phyloP scores from a whole-genome alignment of 169 alveolate species.

The Cryptosporidium muris region DNA sequence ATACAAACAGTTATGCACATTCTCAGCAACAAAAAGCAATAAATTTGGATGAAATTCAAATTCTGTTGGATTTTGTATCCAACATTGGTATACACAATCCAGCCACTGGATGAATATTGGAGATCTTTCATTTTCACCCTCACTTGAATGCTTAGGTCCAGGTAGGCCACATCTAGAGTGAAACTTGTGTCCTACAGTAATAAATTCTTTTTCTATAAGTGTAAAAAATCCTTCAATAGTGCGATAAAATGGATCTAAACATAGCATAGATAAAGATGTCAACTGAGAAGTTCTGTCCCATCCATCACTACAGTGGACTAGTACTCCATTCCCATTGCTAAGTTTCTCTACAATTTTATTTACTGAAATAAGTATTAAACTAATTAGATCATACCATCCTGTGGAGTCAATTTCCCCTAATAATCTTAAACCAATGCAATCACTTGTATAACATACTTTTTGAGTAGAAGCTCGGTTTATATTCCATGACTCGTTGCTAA shows the following conservation, averaged over 20 bases:
- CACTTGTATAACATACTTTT: conserved; percentile 3
- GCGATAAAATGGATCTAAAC: conserved; percentile 86
- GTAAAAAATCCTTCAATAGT: conserved; percentile 85
- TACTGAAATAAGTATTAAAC: conserved; percentile 73
- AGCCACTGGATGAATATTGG: conserved; percentile 89
- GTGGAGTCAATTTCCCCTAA: conserved; percentile 75
- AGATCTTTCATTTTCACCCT: conserved; percentile 80
- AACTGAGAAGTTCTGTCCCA: conserved; percentile 92
- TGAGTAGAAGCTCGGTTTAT: background rate
- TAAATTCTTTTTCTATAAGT: conserved; percentile 87
- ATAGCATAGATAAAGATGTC: conserved; percentile 79
- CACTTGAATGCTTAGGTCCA: conserved; percentile 67
- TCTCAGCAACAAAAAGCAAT: conserved; percentile 78
- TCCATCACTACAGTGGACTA: conserved; percentile 87
- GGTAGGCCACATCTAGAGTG: conserved; percentile 83
- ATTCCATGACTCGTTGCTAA: background rate
- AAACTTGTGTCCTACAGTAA: conserved; percentile 87
- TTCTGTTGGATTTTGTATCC: conserved; percentile 83
- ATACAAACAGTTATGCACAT: conserved; percentile 78
- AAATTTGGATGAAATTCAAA: conserved; percentile 83
- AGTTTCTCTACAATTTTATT: conserved; percentile 73
- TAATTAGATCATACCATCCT: conserved; percentile 78
- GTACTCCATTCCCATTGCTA: conserved; percentile 71
- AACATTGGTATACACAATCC: conserved; percentile 82
- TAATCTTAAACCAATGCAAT: conserved; percentile 36